phyloP scores from a whole-genome alignment of 192 early-diverging fungal species.

The Glomus cerebriforme region DNA sequence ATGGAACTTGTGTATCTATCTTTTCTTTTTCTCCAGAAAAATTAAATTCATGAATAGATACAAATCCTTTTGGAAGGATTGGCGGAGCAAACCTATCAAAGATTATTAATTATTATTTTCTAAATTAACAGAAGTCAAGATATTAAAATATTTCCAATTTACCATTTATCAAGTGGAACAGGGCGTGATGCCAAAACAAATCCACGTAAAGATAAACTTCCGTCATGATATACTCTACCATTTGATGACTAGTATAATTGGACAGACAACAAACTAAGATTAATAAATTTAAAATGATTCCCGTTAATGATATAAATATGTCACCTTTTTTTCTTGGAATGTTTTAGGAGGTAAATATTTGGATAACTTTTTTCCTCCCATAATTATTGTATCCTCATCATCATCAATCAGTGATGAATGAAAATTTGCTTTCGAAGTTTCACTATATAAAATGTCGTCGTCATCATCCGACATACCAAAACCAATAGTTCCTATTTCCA shows the following conservation, averaged over 20 bases:
- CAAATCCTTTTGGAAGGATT: slow-evolving; percentile 6
- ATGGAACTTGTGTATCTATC: background rate
- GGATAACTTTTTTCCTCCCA: slow-evolving; percentile 37
- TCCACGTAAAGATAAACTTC: slow-evolving; percentile 52
- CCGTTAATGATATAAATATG: background rate
- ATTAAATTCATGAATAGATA: slow-evolving; percentile 21
- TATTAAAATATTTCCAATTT: background rate
- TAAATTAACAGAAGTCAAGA: no score
- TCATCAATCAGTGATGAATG: slow-evolving; percentile 35
- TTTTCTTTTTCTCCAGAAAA: background rate
- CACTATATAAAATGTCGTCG: slow-evolving; percentile 46
- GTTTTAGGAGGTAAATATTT: slow-evolving; percentile 19
- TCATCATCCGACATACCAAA: slow-evolving; percentile 73
- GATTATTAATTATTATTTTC: background rate
- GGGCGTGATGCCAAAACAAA: slow-evolving; percentile 50
- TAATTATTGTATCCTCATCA: slow-evolving; percentile 35
- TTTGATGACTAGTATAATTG: background rate
- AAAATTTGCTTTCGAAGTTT: slow-evolving; percentile 15
- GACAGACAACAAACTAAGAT: background rate
- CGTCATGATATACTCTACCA: slow-evolving; percentile 48
- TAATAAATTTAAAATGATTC: background rate
- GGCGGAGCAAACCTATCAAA: slow-evolving; percentile 27
- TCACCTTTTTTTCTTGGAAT: slow-evolving; percentile 4
- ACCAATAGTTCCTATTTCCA: slow-evolving; percentile 50
- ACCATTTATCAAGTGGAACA: slow-evolving; percentile 52